These are phyloP conservation scores for Claviceps africana DNA, from an alignment of 2,329 filamentous ascomycete species.

Conservation along the genomic window DNA sequence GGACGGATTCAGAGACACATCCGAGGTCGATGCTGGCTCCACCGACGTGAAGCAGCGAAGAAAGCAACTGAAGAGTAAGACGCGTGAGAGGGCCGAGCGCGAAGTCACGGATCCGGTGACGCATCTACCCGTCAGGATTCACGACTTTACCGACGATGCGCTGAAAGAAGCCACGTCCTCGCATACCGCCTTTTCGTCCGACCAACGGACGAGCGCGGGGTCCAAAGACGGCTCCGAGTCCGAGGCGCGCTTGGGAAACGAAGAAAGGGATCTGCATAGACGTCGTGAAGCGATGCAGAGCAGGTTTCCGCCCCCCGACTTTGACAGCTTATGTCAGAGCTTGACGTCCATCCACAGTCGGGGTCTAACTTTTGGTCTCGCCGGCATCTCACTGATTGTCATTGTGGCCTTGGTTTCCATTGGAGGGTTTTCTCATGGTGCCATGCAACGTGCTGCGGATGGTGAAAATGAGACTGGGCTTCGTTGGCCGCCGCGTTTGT, in stretches of 20 bases:
- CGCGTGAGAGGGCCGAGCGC: slow-evolving; percentile 32
- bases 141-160: slow-evolving; percentile 53
- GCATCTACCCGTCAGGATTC: slow-evolving; percentile 52
- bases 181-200: slow-evolving; percentile 19
- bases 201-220: slow-evolving; percentile 25
- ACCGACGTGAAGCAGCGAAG: slow-evolving; percentile 32
- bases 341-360: slow-evolving; percentile 18
- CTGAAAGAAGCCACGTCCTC: slow-evolving; percentile 25
- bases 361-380: slow-evolving; percentile 23
- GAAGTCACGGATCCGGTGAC: slow-evolving; percentile 62
- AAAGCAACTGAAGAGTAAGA: slow-evolving; percentile 32
- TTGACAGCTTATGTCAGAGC: slow-evolving; percentile 25
- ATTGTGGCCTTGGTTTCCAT: slow-evolving; percentile 2
- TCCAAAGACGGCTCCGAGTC: slow-evolving; percentile 25
- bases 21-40: slow-evolving; percentile 21
- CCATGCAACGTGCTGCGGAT: neutral
- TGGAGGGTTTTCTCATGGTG: neutral
- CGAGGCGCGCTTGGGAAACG: slow-evolving; percentile 21
- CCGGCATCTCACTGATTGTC: slow-evolving; percentile 17
- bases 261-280: slow-evolving; percentile 22
- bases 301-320: slow-evolving; percentile 35
- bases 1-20: slow-evolving; percentile 19
- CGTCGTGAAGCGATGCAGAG: slow-evolving; percentile 27
- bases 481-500: slow-evolving; percentile 11
- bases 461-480: slow-evolving; percentile 11